These are phyloP conservation scores for Parasarocladium wereldwijsianum DNA, from an alignment of 2,329 filamentous ascomycete species.

Conservation along the genomic window DNA sequence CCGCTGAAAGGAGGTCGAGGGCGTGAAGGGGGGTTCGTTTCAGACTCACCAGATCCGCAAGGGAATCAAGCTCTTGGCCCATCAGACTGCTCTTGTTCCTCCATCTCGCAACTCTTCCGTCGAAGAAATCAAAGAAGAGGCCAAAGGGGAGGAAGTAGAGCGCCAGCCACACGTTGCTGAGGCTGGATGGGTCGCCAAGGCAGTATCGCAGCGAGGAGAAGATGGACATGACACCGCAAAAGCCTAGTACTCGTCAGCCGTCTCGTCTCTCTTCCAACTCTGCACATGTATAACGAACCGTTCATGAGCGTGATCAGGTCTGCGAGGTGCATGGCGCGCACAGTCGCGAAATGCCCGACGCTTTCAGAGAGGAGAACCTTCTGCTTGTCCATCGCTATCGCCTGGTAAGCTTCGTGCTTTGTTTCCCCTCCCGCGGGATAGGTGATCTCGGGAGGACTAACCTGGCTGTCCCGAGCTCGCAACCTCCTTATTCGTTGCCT, in stretches of 20 bases:
- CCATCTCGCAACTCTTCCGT: constrained; percentile 93
- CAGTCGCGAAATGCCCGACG: constrained; percentile 57
- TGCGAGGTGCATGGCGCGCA: constrained; percentile 60
- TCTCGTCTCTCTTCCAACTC: background rate
- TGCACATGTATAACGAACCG: constrained; percentile 26
- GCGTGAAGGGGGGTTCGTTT: background rate
- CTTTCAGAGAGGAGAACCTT: constrained; percentile 56
- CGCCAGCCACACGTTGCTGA: constrained; percentile 64
- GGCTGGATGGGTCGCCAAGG: constrained; percentile 51
- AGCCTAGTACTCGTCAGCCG: constrained; percentile 33
- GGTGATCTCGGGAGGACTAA: too few species aligned
- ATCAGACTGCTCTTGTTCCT: constrained; percentile 93
- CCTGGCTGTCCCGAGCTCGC: too few species aligned
- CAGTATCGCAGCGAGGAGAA: constrained; percentile 93
- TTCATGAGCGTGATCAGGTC: constrained; percentile 76
- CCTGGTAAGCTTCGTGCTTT: constrained; percentile 6
- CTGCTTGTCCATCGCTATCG: constrained; percentile 63
- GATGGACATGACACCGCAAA: constrained; percentile 87
- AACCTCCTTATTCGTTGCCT: too few species aligned
- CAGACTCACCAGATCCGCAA: constrained; percentile 72
- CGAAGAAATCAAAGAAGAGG: constrained; percentile 95
- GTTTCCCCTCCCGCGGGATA: too few species aligned
- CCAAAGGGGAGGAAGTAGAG: constrained; percentile 82
- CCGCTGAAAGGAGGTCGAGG: too few species aligned
- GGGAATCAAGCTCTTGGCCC: constrained; percentile 92